These are phyloP conservation scores for Phytophthora nicotianae DNA, from an alignment of 352 stramenopile species.

Conservation along the genomic window DNA sequence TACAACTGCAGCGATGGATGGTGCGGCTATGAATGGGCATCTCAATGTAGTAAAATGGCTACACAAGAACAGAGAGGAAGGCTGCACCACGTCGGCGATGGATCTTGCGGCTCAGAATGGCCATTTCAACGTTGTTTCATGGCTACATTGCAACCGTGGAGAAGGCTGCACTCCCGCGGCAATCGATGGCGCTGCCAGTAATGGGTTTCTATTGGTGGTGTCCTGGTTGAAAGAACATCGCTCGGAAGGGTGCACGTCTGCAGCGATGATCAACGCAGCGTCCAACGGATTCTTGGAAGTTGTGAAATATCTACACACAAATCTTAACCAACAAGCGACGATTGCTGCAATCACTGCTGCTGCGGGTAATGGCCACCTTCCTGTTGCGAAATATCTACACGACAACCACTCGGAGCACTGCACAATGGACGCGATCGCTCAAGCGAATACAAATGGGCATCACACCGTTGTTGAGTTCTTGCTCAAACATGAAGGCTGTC, in stretches of 20 bases:
- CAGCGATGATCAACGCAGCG: slow-evolving; percentile 15
- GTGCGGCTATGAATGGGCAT: slow-evolving; percentile 26
- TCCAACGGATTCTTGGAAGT: slow-evolving; percentile 17
- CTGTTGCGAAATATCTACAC: slow-evolving; percentile 16
- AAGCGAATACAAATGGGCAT: slow-evolving; percentile 9
- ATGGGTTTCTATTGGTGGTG: slow-evolving; percentile 9
- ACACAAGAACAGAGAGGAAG: slow-evolving; percentile 21
- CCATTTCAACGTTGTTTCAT: slow-evolving; percentile 18
- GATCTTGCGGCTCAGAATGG: slow-evolving; percentile 17
- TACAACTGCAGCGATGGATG: slow-evolving; percentile 22
- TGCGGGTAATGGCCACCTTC: slow-evolving; percentile 12
- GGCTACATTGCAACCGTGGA: slow-evolving; percentile 22
- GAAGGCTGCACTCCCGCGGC: slow-evolving; percentile 21
- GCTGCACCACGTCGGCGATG: slow-evolving; percentile 19
- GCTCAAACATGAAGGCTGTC: slow-evolving; percentile 14
- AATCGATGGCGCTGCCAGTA: slow-evolving; percentile 17
- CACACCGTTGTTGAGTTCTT: slow-evolving; percentile 1
- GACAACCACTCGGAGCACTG: slow-evolving; percentile 14
- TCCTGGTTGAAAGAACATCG: slow-evolving; percentile 1
- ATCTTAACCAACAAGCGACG: slow-evolving; percentile 5
- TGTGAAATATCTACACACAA: slow-evolving; percentile 15
- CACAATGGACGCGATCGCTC: slow-evolving; percentile 1
- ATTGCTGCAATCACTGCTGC: slow-evolving; percentile 16
- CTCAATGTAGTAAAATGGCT: slow-evolving; percentile 27
- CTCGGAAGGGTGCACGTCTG: slow-evolving; percentile 20